Conservation (phyloP, 257 asterid genomes). For the Solanum sparsipilum region DNA sequence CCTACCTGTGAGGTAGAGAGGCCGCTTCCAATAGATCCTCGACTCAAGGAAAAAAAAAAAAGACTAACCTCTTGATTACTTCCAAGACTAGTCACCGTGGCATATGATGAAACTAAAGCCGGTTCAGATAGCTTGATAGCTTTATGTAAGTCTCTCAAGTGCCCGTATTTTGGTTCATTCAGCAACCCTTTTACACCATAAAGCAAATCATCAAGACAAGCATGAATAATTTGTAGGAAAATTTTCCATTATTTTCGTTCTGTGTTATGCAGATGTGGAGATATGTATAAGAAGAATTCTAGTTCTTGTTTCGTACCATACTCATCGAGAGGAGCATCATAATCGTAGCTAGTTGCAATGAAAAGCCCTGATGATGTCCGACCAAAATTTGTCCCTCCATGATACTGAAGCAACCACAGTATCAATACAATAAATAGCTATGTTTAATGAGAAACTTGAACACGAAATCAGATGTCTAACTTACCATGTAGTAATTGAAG, state of each 20-base stretch:
- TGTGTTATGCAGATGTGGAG: background rate
- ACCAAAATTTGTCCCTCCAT: slow-evolving; percentile 90
- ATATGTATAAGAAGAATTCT: background rate
- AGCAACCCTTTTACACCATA: slow-evolving; percentile 35
- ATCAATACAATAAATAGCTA: background rate
- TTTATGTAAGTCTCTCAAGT: slow-evolving; percentile 68
- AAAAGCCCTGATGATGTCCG: slow-evolving; percentile 75
- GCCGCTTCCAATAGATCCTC: background rate
- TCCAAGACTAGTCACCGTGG: slow-evolving; percentile 66
- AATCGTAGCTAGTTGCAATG: slow-evolving; percentile 78
- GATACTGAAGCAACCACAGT: slow-evolving; percentile 42
- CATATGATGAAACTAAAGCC: slow-evolving; percentile 80
- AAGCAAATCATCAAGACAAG: background rate
- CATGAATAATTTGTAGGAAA: background rate
- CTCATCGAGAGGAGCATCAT: slow-evolving; percentile 89
- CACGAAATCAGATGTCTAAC: background rate
- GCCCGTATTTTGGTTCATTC: slow-evolving; percentile 78
- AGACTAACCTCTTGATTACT: slow-evolving; percentile 71
- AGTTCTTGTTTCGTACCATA: slow-evolving; percentile 41
- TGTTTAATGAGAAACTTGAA: background rate
- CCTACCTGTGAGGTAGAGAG: background rate
- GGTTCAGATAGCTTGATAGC: slow-evolving; percentile 84
- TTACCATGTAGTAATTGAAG: slow-evolving; percentile 91
- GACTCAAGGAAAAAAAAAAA: background rate
- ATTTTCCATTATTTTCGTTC: background rate